Conservation (phyloP, 2,329 filamentous ascomycete genomes). For the Pseudopithomyces maydicus region DNA sequence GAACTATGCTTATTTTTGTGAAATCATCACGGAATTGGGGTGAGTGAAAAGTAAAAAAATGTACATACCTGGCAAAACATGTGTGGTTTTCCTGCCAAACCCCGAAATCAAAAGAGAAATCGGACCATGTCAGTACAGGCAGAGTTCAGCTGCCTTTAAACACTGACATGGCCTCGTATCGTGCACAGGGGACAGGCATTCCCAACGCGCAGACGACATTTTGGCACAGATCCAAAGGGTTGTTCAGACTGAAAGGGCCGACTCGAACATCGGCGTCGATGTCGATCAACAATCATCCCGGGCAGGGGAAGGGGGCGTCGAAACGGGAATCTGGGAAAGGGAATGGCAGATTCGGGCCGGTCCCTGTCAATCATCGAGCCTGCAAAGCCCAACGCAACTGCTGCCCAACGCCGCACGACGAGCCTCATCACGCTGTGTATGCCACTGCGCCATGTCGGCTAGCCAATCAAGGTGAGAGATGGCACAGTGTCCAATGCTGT, state of each 20-base stretch:
- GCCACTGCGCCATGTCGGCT: neutral
- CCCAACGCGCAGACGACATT: neutral
- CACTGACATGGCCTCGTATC: neutral
- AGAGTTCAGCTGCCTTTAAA: neutral
- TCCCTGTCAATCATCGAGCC: slow-evolving; percentile 18
- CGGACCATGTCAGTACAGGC: neutral
- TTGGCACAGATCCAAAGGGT: neutral
- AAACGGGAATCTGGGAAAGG: slow-evolving; percentile 1
- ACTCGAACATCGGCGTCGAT: slow-evolving; percentile 7
- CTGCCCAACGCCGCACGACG: slow-evolving; percentile 26
- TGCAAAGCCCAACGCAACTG: slow-evolving; percentile 21
- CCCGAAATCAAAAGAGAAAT: neutral
- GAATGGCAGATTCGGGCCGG: neutral
- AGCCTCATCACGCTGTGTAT: slow-evolving; percentile 21
- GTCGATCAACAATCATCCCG: slow-evolving; percentile 7
- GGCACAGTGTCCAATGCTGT: neutral
- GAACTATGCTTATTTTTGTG: slow-evolving; percentile 50
- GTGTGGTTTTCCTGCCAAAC: neutral
- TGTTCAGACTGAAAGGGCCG: neutral
- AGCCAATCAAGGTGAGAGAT: neutral
- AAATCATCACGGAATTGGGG: slow-evolving; percentile 42
- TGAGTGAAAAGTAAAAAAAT: slow-evolving; percentile 10
- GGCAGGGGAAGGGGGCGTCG: slow-evolving; percentile 1
- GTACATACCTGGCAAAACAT: slow-evolving; percentile 28
- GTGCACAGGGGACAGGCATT: neutral